Evolutionary conservation across 176 grass and related monocot genomes (phyloP), one percentile per base, ranked within the genome.

Genomic region (Avena insularis): DNA sequence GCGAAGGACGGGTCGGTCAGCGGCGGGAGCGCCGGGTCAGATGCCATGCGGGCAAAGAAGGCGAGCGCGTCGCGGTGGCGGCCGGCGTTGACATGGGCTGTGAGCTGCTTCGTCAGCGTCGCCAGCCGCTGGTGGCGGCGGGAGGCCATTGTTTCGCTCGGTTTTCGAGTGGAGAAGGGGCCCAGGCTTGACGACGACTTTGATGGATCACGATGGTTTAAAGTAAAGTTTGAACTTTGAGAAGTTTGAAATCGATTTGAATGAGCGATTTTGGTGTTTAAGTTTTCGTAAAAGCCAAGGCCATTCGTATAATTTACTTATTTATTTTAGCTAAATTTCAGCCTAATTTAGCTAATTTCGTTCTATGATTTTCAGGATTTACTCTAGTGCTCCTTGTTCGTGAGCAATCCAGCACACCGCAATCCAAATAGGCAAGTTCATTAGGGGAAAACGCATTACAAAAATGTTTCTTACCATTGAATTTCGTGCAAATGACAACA

Each of bases 1-100:
- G 89, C 85, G 89, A 91, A 91, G 20, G 87, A 95, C 6, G 86
- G 90, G 77, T 95, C 91, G 23, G 87, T 45, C 78, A 80, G 89
- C 81, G 81, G 85, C 57, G 88, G 79, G 49, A 95, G 71, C 57
- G 87, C 59, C 50, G 91, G 89, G 45, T 85, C 82, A 66, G 81
- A 9, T 84, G 89, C 62, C 86, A 93, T 92, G 23, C 79, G 59
- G 35, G 91, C 82, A 91, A 92, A 91, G 71, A 92, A 89, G 81
- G 48, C 33, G 72, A 95, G 86, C 13, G 93, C 93, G 3, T 91
- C 83, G 45, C 79, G 78, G 93, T 95, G 89, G 7, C 77, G 81
- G 64, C 51, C 86, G 71, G 82, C 91, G 58, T 89, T 92, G 13
- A 84, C 91, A 11, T 93, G 79, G 60, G 86, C 71, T 8, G 86